These are phyloP conservation scores for Fraxinus xanthoxyloides DNA, from an alignment of 305 asterid species.

Conservation along the genomic window DNA sequence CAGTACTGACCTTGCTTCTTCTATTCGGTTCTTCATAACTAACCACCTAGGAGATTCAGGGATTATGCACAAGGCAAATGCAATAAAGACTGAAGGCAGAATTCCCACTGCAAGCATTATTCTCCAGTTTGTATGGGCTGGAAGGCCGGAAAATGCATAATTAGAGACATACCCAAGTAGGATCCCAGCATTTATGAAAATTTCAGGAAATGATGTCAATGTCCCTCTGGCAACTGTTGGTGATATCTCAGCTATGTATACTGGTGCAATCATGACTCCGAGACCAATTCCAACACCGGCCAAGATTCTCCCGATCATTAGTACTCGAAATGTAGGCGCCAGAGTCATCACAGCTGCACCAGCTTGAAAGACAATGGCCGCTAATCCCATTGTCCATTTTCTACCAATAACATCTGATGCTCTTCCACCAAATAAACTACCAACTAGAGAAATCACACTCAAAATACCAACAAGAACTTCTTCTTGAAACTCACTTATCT, in stretches of 20 bases:
- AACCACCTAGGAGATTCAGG: slow-evolving; percentile 96
- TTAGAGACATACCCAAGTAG: slow-evolving; percentile 90
- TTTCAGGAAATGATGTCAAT: slow-evolving; percentile 87
- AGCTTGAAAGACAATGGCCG: slow-evolving; percentile 70
- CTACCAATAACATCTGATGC: slow-evolving; percentile 84
- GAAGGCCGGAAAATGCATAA: slow-evolving; percentile 73
- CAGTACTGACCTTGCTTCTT: slow-evolving; percentile 73
- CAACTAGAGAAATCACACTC: slow-evolving; percentile 78
- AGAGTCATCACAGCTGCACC: slow-evolving; percentile 81
- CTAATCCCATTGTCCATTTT: slow-evolving; percentile 94
- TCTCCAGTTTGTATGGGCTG: slow-evolving; percentile 78
- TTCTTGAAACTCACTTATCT: slow-evolving; percentile 72
- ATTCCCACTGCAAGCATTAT: slow-evolving; percentile 91
- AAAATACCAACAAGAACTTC: slow-evolving; percentile 79
- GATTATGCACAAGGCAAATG: slow-evolving; percentile 61
- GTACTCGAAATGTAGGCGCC: slow-evolving; percentile 65
- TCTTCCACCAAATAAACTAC: slow-evolving; percentile 83
- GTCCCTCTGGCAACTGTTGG: slow-evolving; percentile 78
- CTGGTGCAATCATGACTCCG: slow-evolving; percentile 93
- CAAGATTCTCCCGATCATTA: slow-evolving; percentile 73
- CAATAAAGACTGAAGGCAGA: slow-evolving; percentile 75
- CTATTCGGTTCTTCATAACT: slow-evolving; percentile 61
- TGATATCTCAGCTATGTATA: slow-evolving; percentile 91
- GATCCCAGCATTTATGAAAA: slow-evolving; percentile 81
- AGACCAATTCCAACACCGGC: slow-evolving; percentile 90